A percentile compares a stretch with the other conserved stretches of the same genome.
phyloP scores from a whole-genome alignment of 2,329 filamentous ascomycete species.

The Claviceps pazoutovae region DNA sequence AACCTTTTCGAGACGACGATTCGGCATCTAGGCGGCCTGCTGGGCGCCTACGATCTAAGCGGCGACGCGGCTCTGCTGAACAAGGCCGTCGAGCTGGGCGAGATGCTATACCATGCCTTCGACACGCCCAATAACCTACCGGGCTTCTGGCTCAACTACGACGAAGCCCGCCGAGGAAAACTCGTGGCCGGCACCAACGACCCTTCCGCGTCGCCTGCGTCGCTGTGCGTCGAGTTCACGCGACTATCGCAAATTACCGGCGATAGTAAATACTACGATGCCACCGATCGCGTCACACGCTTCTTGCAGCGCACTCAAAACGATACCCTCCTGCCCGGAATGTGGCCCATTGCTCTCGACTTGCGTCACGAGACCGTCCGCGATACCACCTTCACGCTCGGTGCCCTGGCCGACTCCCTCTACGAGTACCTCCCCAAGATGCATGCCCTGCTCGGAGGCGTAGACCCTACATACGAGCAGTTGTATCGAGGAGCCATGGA shows the following conservation, averaged over 20 bases:
- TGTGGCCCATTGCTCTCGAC: constrained; percentile 61
- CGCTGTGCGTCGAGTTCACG: constrained; percentile 61
- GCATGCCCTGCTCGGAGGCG: constrained; percentile 52
- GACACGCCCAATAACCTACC: constrained; percentile 41
- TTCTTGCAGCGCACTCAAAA: constrained; percentile 56
- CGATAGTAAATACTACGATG: constrained; percentile 63
- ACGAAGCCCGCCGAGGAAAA: constrained; percentile 26
- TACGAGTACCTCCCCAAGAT: constrained; percentile 51
- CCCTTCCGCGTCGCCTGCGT: constrained; percentile 39
- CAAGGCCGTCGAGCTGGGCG: constrained; percentile 37
- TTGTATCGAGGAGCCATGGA: constrained; percentile 54
- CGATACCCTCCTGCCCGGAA: constrained; percentile 54
- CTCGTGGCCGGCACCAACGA: constrained; percentile 36
- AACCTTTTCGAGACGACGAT: constrained; percentile 38
- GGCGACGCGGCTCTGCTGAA: constrained; percentile 28
- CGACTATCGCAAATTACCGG: constrained; percentile 59
- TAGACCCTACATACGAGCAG: constrained; percentile 42
- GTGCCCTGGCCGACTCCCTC: constrained; percentile 40
- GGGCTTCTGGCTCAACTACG: constrained; percentile 31
- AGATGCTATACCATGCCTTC: constrained; percentile 40
- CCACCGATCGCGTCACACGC: constrained; percentile 58
- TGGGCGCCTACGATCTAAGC: constrained; percentile 37
- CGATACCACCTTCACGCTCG: constrained; percentile 33
- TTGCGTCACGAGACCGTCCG: constrained; percentile 37
- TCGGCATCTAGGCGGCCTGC: constrained; percentile 34